Evolutionary conservation across 805 yeast genomes (phyloP).

Genomic region (Sungouiella thailandica): DNA sequence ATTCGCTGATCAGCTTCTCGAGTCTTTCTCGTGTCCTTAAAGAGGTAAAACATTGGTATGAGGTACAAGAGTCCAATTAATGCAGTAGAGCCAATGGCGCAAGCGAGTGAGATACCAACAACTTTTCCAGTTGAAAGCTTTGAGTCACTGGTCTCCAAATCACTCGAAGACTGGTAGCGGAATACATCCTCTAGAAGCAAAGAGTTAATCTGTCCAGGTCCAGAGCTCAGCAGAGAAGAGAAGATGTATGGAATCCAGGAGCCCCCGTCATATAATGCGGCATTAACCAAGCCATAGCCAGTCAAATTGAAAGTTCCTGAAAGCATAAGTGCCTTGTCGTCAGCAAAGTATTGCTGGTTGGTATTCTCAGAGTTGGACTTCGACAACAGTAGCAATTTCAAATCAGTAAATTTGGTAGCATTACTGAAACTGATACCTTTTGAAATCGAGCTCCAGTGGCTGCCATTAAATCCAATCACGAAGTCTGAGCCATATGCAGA

Average conservation of each 20-base stretch:
- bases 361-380: conserved; percentile 24
- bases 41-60: conserved; percentile 34
- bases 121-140: conserved; percentile 36
- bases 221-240: conserved; percentile 21
- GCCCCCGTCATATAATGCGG: conserved; percentile 62
- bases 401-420: conserved; percentile 38
- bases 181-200: conserved; percentile 31
- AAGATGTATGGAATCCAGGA: conserved; percentile 63
- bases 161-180: conserved; percentile 33
- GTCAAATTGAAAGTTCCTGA: conserved; percentile 51
- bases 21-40: conserved; percentile 20
- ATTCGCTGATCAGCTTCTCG: conserved; percentile 29
- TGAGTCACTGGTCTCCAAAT: conserved; percentile 15
- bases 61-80: conserved; percentile 37
- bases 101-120: conserved; percentile 41
- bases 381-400: conserved; percentile 37
- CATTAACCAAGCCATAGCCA: conserved; percentile 51
- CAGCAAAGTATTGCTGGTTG: conserved; percentile 34
- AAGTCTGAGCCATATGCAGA: conserved; percentile 31
- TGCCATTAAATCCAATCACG: conserved; percentile 42
- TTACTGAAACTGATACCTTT: conserved; percentile 21
- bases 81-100: conserved; percentile 41
- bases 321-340: conserved; percentile 46
- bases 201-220: conserved; percentile 26
- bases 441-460: conserved; percentile 44